A percentile compares a stretch with the other conserved stretches of the same genome.
Conservation (phyloP, 192 early-diverging fungal species). For the Podila epigama region DNA sequence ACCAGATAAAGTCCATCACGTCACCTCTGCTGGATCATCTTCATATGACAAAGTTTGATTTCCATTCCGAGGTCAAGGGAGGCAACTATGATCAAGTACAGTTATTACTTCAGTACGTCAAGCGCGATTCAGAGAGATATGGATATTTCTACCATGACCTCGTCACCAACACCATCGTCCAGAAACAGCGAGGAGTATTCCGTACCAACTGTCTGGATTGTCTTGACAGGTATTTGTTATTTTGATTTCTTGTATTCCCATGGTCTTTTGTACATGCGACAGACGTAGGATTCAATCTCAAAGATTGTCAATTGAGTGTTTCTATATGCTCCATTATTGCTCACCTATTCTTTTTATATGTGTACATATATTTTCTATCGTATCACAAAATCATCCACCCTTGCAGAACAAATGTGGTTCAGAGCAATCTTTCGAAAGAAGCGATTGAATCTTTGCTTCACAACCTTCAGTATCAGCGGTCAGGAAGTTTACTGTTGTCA, state of each 20-base stretch:
- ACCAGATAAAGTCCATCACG: constrained; percentile 48
- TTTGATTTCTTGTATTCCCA: background rate
- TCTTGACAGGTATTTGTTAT: constrained; percentile 26
- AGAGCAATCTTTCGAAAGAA: constrained; percentile 74
- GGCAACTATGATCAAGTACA: constrained; percentile 80
- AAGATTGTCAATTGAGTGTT: too few relatives aligned
- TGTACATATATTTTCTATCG: background rate
- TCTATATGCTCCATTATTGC: too few relatives aligned
- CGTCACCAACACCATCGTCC: constrained; percentile 61
- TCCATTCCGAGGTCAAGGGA: constrained; percentile 79
- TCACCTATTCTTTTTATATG: background rate
- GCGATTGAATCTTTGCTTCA: constrained; percentile 56
- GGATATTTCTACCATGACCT: constrained; percentile 76
- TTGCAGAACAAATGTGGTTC: constrained; percentile 92
- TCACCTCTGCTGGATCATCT: constrained; percentile 56
- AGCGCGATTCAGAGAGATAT: constrained; percentile 59
- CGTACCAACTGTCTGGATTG: constrained; percentile 95
- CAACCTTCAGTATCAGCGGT: constrained; percentile 27
- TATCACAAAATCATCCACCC: constrained; percentile 5
- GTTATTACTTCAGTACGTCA: constrained; percentile 63
- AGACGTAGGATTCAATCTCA: background rate
- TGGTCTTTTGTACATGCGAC: background rate
- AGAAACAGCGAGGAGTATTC: constrained; percentile 82
- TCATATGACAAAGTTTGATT: constrained; percentile 82
- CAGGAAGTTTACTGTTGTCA: constrained; percentile 38